A percentile compares a stretch with the other conserved stretches of the same genome.
Evolutionary conservation across 2,329 filamentous ascomycete genomes (phyloP).

Genomic region (Epichloe glyceriae): DNA sequence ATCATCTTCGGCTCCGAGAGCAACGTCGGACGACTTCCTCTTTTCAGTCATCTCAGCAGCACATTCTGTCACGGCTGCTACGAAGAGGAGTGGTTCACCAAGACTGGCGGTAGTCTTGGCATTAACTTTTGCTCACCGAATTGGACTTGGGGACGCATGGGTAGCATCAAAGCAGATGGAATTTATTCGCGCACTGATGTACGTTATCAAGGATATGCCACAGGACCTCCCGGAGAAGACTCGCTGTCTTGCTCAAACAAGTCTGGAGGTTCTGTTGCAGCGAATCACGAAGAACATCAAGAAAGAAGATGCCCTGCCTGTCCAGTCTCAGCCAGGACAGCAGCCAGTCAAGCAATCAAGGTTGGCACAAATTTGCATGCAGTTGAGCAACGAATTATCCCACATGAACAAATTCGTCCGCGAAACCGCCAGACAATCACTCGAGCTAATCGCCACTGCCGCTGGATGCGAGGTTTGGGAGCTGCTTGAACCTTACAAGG

Average conservation of each 20-base stretch:
- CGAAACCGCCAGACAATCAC: constrained; percentile 67
- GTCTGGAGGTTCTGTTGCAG: constrained; percentile 65
- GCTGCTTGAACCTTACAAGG: constrained; percentile 78
- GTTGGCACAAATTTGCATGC: constrained; percentile 65
- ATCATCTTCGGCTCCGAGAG: constrained; percentile 67
- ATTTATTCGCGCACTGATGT: constrained; percentile 82
- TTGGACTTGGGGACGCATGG: constrained; percentile 74
- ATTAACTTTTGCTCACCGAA: constrained; percentile 81
- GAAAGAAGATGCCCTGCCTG: constrained; percentile 52
- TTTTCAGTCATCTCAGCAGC: constrained; percentile 73
- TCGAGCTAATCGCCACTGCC: constrained; percentile 69
- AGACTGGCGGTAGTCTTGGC: constrained; percentile 81
- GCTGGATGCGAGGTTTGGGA: constrained; percentile 73
- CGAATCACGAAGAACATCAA: constrained; percentile 67
- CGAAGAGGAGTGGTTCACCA: constrained; percentile 97
- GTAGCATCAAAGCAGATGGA: constrained; percentile 71
- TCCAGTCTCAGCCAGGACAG: constrained; percentile 28
- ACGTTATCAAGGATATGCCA: constrained; percentile 97
- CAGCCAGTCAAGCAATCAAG: constrained; percentile 40
- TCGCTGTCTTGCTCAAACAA: constrained; percentile 67
- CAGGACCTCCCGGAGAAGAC: constrained; percentile 86
- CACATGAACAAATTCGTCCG: constrained; percentile 96
- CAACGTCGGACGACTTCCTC: constrained; percentile 61
- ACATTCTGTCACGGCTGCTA: constrained; percentile 92
- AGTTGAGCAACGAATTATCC: constrained; percentile 76